phyloP scores from a whole-genome alignment of 768 basidiomycete genomes.

The Infundibulicybe gibba region DNA sequence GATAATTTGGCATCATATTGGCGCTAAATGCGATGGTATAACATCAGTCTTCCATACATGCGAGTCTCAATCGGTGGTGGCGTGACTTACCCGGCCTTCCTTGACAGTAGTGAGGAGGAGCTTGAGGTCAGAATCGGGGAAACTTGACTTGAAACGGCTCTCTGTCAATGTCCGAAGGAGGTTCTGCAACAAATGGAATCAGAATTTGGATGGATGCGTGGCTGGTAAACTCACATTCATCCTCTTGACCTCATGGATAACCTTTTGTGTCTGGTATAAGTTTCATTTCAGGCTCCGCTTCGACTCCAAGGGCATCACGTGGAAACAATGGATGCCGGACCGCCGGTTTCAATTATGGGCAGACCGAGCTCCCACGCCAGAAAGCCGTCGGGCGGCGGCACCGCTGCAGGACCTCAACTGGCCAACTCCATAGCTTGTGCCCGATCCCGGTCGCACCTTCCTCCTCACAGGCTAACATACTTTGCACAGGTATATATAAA shows the following conservation, averaged over 20 bases:
- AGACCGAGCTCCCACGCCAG: too few relatives aligned
- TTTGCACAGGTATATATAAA: too few relatives aligned
- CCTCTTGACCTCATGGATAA: constrained; percentile 23
- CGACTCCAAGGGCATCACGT: too few relatives aligned
- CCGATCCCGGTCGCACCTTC: too few relatives aligned
- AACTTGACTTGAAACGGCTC: constrained; percentile 60
- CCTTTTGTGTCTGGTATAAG: constrained; percentile 11
- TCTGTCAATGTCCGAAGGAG: constrained; percentile 85
- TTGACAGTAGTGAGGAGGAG: constrained; percentile 82
- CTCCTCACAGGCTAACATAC: too few relatives aligned
- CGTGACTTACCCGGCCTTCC: constrained; percentile 74
- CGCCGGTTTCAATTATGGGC: too few relatives aligned
- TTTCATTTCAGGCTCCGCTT: constrained; percentile 5
- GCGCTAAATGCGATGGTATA: constrained; percentile 17
- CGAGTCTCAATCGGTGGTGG: constrained; percentile 6
- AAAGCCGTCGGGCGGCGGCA: too few relatives aligned
- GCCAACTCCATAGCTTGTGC: too few relatives aligned
- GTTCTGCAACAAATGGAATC: constrained; percentile 49
- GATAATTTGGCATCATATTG: constrained; percentile 65
- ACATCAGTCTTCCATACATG: constrained; percentile 8
- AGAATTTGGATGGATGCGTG: constrained; percentile 19
- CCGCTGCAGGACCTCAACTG: too few relatives aligned
- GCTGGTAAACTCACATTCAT: constrained; percentile 38
- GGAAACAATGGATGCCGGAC: too few relatives aligned
- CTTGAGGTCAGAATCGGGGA: constrained; percentile 71